phyloP scores from a whole-genome alignment of 495 filamentous ascomycete species.

The Staphylotrichum longicolle region DNA sequence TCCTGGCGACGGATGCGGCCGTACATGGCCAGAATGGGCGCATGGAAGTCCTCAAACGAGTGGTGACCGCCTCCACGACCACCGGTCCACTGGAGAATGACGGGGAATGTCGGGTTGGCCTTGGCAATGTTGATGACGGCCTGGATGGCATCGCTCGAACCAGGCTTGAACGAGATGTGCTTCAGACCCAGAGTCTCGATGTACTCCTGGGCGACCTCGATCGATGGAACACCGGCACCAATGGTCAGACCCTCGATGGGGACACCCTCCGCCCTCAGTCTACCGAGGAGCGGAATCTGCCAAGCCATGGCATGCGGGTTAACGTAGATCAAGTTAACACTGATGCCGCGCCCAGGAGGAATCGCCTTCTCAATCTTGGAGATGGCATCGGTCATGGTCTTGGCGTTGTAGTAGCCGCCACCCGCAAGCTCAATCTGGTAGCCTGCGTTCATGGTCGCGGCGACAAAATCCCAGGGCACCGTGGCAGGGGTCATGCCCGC shows the following conservation, averaged over 20 bases:
- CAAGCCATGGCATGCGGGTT: constrained; percentile 94
- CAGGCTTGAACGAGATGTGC: constrained; percentile 93
- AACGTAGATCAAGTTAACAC: constrained; percentile 93
- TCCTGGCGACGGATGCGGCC: constrained; percentile 73
- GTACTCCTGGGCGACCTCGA: constrained; percentile 91
- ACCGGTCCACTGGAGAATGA: constrained; percentile 93
- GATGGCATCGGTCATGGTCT: constrained; percentile 83
- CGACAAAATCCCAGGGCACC: constrained; percentile 92
- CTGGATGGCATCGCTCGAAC: constrained; percentile 85
- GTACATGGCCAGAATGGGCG: constrained; percentile 91
- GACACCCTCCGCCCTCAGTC: constrained; percentile 80
- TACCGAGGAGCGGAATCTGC: constrained; percentile 90
- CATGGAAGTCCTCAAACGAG: constrained; percentile 93
- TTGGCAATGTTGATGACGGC: constrained; percentile 89
- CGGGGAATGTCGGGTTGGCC: constrained; percentile 79
- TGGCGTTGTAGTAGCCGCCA: constrained; percentile 93
- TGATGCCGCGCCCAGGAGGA: constrained; percentile 88
- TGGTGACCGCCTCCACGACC: constrained; percentile 93
- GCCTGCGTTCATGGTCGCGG: constrained; percentile 92
- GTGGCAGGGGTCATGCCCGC: constrained; percentile 96
- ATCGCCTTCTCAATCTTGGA: constrained; percentile 85
- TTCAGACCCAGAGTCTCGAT: constrained; percentile 92
- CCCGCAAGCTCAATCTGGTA: constrained; percentile 89
- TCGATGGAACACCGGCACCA: constrained; percentile 88
- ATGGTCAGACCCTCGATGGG: constrained; percentile 95